Conservation (phyloP, 2,329 filamentous ascomycete genomes). For the Aphanoascus verrucosus region DNA sequence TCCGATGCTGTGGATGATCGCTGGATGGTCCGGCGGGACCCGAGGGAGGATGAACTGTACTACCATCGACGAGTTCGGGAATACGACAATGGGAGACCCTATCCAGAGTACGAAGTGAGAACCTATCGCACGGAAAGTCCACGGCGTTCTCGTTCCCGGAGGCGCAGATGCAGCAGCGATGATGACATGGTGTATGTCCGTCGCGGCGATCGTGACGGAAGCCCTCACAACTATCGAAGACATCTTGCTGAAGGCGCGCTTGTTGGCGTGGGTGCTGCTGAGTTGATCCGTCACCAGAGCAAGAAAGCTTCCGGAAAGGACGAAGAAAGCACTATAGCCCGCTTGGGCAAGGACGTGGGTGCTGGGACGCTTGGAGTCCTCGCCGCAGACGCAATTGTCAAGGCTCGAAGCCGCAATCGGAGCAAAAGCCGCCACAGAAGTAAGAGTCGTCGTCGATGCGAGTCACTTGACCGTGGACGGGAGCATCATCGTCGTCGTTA, state of each 20-base stretch:
- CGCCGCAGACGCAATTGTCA: slow-evolving; percentile 48
- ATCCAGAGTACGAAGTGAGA: slow-evolving; percentile 33
- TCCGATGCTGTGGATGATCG: slow-evolving; percentile 44
- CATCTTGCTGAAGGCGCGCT: slow-evolving; percentile 54
- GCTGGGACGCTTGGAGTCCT: slow-evolving; percentile 52
- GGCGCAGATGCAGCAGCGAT: slow-evolving; percentile 45
- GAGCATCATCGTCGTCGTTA: slow-evolving; percentile 27
- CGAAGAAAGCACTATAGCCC: slow-evolving; percentile 42
- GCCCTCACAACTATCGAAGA: slow-evolving; percentile 40
- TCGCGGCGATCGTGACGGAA: slow-evolving; percentile 37
- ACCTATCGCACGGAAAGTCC: slow-evolving; percentile 41
- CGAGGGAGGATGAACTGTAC: slow-evolving; percentile 51
- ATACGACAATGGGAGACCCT: slow-evolving; percentile 39
- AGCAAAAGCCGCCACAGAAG: slow-evolving; percentile 22
- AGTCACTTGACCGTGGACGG: slow-evolving; percentile 33
- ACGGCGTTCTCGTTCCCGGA: slow-evolving; percentile 35
- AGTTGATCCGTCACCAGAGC: slow-evolving; percentile 48
- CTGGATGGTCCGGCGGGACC: slow-evolving; percentile 35
- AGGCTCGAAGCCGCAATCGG: slow-evolving; percentile 41
- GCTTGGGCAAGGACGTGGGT: slow-evolving; percentile 42
- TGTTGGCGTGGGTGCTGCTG: slow-evolving; percentile 50
- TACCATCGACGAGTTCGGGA: slow-evolving; percentile 49
- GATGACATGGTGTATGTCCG: slow-evolving; percentile 52
- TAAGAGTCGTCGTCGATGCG: slow-evolving; percentile 33
- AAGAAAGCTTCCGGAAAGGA: slow-evolving; percentile 40